Conservation (phyloP, 139 green algal genomes). For the Deuterostichococcus epilithicus region DNA sequence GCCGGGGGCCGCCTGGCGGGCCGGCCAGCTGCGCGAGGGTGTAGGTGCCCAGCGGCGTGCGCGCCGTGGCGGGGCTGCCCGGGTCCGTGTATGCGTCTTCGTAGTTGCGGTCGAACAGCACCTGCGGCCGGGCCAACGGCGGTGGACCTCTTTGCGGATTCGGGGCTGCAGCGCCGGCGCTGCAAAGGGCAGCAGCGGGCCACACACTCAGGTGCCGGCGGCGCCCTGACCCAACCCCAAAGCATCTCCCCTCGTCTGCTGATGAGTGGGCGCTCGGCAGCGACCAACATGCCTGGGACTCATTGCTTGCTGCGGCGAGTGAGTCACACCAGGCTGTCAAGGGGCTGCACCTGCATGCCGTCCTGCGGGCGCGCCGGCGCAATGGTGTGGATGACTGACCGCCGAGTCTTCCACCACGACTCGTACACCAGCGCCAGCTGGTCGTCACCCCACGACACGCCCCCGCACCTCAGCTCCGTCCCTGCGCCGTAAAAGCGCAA, state of each 20-base stretch:
- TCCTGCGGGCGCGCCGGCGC: slow-evolving; percentile 34
- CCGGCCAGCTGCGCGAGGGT: slow-evolving; percentile 66
- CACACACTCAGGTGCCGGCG: too few relatives aligned
- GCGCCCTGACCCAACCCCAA: too few relatives aligned
- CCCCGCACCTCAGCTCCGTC: slow-evolving; percentile 51
- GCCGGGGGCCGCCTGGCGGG: slow-evolving; percentile 2
- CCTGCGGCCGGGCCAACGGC: background rate
- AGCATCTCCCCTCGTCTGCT: too few relatives aligned
- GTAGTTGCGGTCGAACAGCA: slow-evolving; percentile 56
- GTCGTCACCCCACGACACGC: slow-evolving; percentile 79
- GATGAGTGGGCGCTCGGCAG: too few relatives aligned
- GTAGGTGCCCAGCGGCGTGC: slow-evolving; percentile 74
- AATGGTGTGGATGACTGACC: slow-evolving; percentile 47
- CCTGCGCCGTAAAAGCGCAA: background rate
- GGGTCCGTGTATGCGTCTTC: slow-evolving; percentile 95
- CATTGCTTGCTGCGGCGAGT: too few relatives aligned
- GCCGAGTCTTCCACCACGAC: slow-evolving; percentile 77
- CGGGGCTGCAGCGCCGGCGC: too few relatives aligned
- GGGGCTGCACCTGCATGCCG: slow-evolving; percentile 45
- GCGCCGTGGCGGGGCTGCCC: slow-evolving; percentile 64
- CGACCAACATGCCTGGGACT: too few relatives aligned
- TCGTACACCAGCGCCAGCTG: slow-evolving; percentile 92
- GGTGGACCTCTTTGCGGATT: too few relatives aligned
- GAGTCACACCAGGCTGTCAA: too few relatives aligned
- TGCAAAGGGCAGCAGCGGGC: too few relatives aligned